Conservation (phyloP, 1,284 basidiomycete species). For the Puccinia polysora region DNA sequence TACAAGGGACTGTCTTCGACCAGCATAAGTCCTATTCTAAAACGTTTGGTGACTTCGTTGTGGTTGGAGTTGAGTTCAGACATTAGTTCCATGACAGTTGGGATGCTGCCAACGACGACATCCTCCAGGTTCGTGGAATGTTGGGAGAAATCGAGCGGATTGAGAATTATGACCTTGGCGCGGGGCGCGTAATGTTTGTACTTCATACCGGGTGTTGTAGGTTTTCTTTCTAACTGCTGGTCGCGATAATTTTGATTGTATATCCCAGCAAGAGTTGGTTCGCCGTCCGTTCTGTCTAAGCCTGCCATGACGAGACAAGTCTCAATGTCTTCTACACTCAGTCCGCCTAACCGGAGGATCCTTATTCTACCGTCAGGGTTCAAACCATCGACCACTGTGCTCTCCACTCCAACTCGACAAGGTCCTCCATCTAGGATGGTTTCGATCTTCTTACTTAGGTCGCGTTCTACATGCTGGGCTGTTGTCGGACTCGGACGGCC, state of each 20-base stretch:
- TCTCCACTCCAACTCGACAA: conserved; percentile 86
- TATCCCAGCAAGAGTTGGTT: not conserved
- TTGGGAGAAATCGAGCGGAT: too few relatives aligned
- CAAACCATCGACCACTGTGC: conserved; percentile 87
- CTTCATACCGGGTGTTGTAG: conserved; percentile 99
- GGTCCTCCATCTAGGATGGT: conserved; percentile 88
- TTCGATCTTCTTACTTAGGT: conserved; percentile 60
- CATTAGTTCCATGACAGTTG: too few relatives aligned
- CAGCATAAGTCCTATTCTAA: conserved; percentile 31
- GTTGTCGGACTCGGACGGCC: conserved; percentile 89
- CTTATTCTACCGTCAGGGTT: conserved; percentile 62
- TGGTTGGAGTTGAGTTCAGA: too few relatives aligned
- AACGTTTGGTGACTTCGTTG: too few relatives aligned
- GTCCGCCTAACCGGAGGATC: conserved; percentile 82
- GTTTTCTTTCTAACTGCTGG: conserved; percentile 62
- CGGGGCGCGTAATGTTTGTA: conserved; percentile 91
- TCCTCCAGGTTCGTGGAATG: too few relatives aligned
- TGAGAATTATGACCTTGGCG: conserved; percentile 24
- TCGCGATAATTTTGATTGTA: conserved; percentile 41
- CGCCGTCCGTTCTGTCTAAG: not conserved
- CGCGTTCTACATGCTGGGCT: conserved; percentile 72
- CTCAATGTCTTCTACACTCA: conserved; percentile 83
- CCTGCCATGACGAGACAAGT: conserved; percentile 57
- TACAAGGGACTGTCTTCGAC: conserved; percentile 22
- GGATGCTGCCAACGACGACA: too few relatives aligned